These are phyloP conservation scores for Lactarius trivialis DNA, from an alignment of 768 basidiomycete genomes.

Conservation along the genomic window DNA sequence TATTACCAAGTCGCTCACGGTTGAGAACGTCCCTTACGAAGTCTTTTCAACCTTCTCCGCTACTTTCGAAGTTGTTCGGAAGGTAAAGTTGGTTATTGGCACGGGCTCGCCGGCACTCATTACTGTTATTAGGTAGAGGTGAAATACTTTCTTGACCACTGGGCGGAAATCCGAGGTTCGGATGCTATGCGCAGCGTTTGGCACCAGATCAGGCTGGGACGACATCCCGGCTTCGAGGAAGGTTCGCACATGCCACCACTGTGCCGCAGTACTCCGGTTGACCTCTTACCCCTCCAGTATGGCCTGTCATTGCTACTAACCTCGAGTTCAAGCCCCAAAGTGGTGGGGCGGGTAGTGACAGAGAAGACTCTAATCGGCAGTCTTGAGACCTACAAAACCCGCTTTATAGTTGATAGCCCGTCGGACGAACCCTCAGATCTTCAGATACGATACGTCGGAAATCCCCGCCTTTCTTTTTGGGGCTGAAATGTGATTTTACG, in stretches of 20 bases:
- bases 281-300: conserved; percentile 37
- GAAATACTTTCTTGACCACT: conserved; percentile 72
- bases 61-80: conserved; percentile 73
- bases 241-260: conserved; percentile 35
- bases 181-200: conserved; percentile 77
- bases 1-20: conserved; percentile 67
- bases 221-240: conserved; percentile 86
- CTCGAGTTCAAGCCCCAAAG: conserved; percentile 50
- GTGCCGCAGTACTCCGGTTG: background rate
- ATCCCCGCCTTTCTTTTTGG: background rate
- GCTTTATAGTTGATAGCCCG: background rate
- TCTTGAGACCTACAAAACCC: background rate
- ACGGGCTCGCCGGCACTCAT: background rate
- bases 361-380: conserved; percentile 13
- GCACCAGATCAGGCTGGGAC: conserved; percentile 76
- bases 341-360: conserved; percentile 12
- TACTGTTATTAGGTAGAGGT: conserved; percentile 48
- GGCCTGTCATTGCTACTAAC: conserved; percentile 59
- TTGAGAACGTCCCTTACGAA: conserved; percentile 79
- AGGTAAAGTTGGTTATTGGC: conserved; percentile 37
- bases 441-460: too few relatives aligned
- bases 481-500: background rate
- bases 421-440: too few relatives aligned
- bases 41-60: conserved; percentile 82
- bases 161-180: conserved; percentile 79